Evolutionary conservation across 805 yeast genomes (phyloP), one percentile per base, ranked within the genome.

Genomic region (Candida nanaspora): DNA sequence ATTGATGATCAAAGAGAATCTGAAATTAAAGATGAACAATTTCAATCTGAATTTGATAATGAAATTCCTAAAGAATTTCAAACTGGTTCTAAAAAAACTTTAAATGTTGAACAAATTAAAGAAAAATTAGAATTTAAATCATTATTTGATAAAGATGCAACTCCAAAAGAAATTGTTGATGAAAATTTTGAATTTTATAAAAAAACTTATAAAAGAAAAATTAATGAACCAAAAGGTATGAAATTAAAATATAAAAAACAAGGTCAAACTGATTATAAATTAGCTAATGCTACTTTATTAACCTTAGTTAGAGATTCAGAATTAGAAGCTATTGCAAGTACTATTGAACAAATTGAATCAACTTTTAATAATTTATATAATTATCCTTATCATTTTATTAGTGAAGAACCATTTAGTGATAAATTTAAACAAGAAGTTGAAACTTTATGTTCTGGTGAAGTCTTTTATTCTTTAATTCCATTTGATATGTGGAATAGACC

Each of bases 311-410:
- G 88, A 43, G 82, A 83, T 54, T 53, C 69, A 3, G 94, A 85
- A 50, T 57, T 70, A 28, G 51, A 51, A 1, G 71, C 62, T 0
- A 66, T 85, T 26, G 52, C 73, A 2, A 50, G 53, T 11, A 70
- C 91, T 2, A 76, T 86, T 46, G 55, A 55, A 43, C 74, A 70
- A 46, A 69, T 86, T 28, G 93, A 85, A 53, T 62, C 57, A 28
- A 68, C 68, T 1, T 85, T 82, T 66, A 85, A 85, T 57, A 46
- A 60, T 38, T 78, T 80, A 51, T 85, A 79, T 59, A 68, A 71
- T 39, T 85, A 85, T 54, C 91, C 93, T 1, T 85, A 85, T 66
- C 80, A 85, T 41, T 59, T 85, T 40, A 83, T 82, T 52, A 83
- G 82, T 53, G 91, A 85, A 52, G 67, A 65, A 45, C 80, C 81